Conservation (phyloP, 208 protist genomes). For the Phytomonas sp. region DNA sequence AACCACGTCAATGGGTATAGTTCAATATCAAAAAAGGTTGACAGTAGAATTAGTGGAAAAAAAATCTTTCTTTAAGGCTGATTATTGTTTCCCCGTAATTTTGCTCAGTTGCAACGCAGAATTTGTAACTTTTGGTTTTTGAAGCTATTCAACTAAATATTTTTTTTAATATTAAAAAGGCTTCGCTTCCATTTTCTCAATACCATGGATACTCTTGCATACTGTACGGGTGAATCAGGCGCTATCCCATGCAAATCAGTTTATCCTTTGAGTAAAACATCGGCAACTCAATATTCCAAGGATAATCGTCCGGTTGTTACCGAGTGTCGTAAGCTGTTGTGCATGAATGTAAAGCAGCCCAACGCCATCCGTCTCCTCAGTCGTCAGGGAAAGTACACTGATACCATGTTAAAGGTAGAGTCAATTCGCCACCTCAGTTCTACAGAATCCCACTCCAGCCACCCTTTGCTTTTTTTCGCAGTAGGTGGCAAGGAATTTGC, state of each 20-base stretch:
- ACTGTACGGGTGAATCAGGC: conserved; percentile 39
- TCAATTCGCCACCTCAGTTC: conserved; percentile 48
- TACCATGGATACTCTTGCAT: conserved; percentile 63
- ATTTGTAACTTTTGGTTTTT: conserved; percentile 11
- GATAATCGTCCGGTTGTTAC: conserved; percentile 41
- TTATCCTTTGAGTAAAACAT: conserved; percentile 64
- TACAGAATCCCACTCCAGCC: conserved; percentile 34
- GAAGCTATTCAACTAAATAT: neutral
- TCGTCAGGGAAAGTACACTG: conserved; percentile 55
- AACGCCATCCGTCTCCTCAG: conserved; percentile 74
- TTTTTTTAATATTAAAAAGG: neutral
- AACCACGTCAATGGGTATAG: neutral
- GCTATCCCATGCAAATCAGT: conserved; percentile 53
- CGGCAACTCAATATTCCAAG: conserved; percentile 35
- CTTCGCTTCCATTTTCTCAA: neutral
- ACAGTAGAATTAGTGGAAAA: neutral
- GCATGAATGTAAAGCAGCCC: conserved; percentile 77
- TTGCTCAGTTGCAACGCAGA: neutral
- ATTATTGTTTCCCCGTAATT: conserved; percentile 1
- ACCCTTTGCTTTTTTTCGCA: conserved; percentile 64
- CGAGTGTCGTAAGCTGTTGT: conserved; percentile 59
- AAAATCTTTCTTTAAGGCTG: neutral
- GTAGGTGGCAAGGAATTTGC: conserved; percentile 55
- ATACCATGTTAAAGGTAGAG: conserved; percentile 38
- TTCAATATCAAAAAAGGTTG: neutral